Base-by-base conservation (phyloP, 371 early-diverging fungal genomes). In the Mucor irregularis region DNA sequence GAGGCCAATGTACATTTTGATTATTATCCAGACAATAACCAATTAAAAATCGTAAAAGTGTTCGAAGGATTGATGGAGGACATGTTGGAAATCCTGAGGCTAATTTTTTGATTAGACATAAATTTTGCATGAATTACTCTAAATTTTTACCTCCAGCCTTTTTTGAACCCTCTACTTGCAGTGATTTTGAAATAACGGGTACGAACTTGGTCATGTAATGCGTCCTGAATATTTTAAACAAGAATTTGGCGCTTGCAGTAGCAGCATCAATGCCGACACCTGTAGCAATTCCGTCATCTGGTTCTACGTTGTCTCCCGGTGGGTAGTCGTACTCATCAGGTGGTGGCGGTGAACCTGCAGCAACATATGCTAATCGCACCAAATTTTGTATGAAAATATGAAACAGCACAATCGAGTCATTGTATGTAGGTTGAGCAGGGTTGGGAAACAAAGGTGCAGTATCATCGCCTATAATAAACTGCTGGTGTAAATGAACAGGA, bases 181-280 rank as follows among this genome's bases (percentile, higher is more conserved):
- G 43, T 3, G 49, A 58, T 37, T 75, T 69, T 10, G 86, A 78
- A 25, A 83, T 73, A 6, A 69, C 66, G 11, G 93, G 93, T 42
- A 91, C 89, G 14, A 92, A 79, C 49, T 88, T 80, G 3, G 82
- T 71, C 21, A 92, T 67, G 50, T 90, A 91, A 46, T 78, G 66
- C 5, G 81, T 80, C 39, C 81, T 74, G 49, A 90, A 80, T 25
- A 88, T 71, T 8, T 81, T 77, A 71, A 88, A 93, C 61, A 89
- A 70, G 49, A 87, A 89, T 50, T 85, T 82, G 10, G 85, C 84
- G 26, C 86, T 80, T 0, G 82, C 85, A 24, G 79, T 72, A 2
- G 88, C 86, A 25, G 86, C 82, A 69, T 87, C 88, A 43, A 87
- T 85, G 6, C 88, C 84, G 22, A 85, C 75, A 21, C 86, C 85